A percentile compares a stretch with the other conserved stretches of the same genome.
These are phyloP conservation scores for Phytophthora sojae DNA, from an alignment of 352 stramenopile genomes.

Conservation along the genomic window DNA sequence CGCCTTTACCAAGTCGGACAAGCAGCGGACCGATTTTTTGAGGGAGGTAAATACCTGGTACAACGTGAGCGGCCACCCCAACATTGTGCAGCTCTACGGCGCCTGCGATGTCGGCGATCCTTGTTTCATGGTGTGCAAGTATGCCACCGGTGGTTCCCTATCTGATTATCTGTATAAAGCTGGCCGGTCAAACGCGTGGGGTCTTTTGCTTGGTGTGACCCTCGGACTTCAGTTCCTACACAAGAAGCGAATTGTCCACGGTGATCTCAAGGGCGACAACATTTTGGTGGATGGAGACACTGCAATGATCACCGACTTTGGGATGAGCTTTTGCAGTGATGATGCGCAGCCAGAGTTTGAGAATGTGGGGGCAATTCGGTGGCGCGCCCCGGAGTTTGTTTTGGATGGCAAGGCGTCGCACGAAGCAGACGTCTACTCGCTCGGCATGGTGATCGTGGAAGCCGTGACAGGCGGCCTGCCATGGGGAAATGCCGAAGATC, in stretches of 20 bases:
- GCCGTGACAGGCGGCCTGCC: not conserved
- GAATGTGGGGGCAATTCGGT: slow-evolving; percentile 9
- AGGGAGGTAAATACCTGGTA: slow-evolving; percentile 4
- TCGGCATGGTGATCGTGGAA: slow-evolving; percentile 12
- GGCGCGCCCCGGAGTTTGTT: slow-evolving; percentile 8
- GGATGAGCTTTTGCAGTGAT: slow-evolving; percentile 4
- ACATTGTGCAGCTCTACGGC: slow-evolving; percentile 3
- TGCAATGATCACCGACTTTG: slow-evolving; percentile 7
- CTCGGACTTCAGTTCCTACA: slow-evolving; percentile 8
- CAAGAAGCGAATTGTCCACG: slow-evolving; percentile 2
- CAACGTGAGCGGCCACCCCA: not conserved
- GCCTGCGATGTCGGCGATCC: slow-evolving; percentile 1
- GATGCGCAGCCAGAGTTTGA: not conserved
- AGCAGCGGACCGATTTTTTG: slow-evolving; percentile 1
- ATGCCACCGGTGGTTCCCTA: not conserved
- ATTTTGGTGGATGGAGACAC: slow-evolving; percentile 6
- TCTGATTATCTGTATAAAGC: slow-evolving; percentile 1
- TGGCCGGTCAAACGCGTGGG: not conserved
- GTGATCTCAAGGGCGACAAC: slow-evolving; percentile 9
- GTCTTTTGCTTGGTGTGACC: slow-evolving; percentile 1
- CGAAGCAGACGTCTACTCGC: slow-evolving; percentile 13
- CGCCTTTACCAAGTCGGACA: not conserved
- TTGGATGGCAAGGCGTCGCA: not conserved
- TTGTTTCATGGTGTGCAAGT: slow-evolving; percentile 11
- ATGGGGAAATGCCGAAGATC: slow-evolving; percentile 1